Evolutionary conservation across 2,329 filamentous ascomycete genomes (phyloP), one percentile per base, ranked within the genome.

Genomic region (Aureobasidium sp.): DNA sequence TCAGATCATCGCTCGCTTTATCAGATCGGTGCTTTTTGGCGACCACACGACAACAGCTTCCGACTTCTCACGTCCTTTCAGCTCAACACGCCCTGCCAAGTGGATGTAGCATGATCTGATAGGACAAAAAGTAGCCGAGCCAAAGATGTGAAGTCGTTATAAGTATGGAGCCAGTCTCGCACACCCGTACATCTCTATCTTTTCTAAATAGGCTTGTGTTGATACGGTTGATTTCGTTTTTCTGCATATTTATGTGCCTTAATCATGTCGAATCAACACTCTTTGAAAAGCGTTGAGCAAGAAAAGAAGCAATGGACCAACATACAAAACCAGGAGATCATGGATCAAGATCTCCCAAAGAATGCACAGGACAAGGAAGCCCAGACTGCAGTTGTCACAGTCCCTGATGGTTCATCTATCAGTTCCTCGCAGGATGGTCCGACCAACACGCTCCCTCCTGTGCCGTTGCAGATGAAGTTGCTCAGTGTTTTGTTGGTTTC

Each of bases 401-500:
- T 19, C 1, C 33, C 44, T 7, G 44, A 48, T 11, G 4, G 44
- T 22, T 27, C 40, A 19, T 49, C 56, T 50, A 33, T 31, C 22
- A 27, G 44, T 19, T 60, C 57, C 7, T 44, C 57, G 14, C 24
- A 33, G 5, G 47, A 52, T 48, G 24, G 17, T 24, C 24, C 42
- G 17, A 22, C 33, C 7, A 29, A 47, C 5, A 22, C 47, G 22
- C 57, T 52, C 15, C 57, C 57, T 9, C 27, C 47, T 37, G 65
- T 69, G 0, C 66, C 66, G 1, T 19, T 65, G 68, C 70, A 76
- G 73, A 64, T 68, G 54, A 68, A 68, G 64, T 59, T 81, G 15
- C 68, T 73, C 9, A 76, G 82, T 0, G 78, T 85, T 3, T 52
- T 82, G 0, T 67, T 83, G 9, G 79, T 82, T 1, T 79, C 78